These are phyloP conservation scores for Chalciporus piperatus DNA, from an alignment of 768 basidiomycete genomes.

Conservation along the genomic window DNA sequence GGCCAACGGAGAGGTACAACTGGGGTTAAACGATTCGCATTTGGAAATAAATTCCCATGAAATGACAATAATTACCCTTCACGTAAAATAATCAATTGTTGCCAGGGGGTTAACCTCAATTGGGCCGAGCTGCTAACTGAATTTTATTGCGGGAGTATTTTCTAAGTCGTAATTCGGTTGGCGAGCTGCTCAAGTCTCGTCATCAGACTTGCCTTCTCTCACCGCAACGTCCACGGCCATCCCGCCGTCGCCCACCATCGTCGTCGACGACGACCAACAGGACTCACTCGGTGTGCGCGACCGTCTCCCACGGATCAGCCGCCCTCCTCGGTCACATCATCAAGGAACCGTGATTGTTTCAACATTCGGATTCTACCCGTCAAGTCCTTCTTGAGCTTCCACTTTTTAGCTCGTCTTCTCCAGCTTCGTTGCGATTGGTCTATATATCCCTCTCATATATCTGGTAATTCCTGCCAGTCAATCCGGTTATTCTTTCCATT, in stretches of 20 bases:
- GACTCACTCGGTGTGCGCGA: not conserved
- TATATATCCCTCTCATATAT: slow-evolving; percentile 18
- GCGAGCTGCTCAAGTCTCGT: slow-evolving; percentile 14
- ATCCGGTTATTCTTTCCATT: not conserved
- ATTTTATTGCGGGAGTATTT: slow-evolving; percentile 20
- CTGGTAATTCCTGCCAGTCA: not conserved
- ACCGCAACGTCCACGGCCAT: slow-evolving; percentile 14
- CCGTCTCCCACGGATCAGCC: slow-evolving; percentile 21
- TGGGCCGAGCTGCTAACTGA: slow-evolving; percentile 20
- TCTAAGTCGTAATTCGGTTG: slow-evolving; percentile 6
- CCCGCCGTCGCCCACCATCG: slow-evolving; percentile 2
- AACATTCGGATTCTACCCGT: slow-evolving; percentile 15
- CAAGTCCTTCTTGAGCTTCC: slow-evolving; percentile 10
- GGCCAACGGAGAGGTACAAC: slow-evolving; percentile 5
- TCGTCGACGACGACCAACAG: slow-evolving; percentile 13
- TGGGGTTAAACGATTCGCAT: not conserved
- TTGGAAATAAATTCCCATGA: not conserved
- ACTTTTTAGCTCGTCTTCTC: slow-evolving; percentile 15
- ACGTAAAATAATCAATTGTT: not conserved
- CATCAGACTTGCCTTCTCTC: slow-evolving; percentile 19
- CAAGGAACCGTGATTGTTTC: slow-evolving; percentile 30
- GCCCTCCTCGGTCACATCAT: slow-evolving; percentile 22
- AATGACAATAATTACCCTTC: not conserved
- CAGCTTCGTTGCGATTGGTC: slow-evolving; percentile 14
- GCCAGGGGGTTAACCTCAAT: not conserved